These are phyloP conservation scores for Neurospora sp. DNA, from an alignment of 495 filamentous ascomycete genomes.

Conservation along the genomic window DNA sequence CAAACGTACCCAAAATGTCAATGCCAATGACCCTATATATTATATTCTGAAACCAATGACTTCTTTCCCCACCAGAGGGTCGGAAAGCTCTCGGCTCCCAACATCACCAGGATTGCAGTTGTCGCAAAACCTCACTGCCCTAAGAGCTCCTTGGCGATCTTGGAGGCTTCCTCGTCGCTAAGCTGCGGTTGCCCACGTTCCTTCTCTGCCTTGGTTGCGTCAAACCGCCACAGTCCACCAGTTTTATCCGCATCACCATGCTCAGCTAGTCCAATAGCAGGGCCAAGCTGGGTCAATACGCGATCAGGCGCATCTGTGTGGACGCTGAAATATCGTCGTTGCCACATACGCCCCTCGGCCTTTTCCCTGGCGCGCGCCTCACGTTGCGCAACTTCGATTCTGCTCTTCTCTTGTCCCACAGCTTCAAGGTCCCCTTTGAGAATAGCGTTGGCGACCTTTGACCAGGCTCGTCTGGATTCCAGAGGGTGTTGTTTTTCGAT, in stretches of 20 bases:
- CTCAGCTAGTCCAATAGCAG: constrained; percentile 38
- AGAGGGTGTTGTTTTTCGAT: constrained; percentile 75
- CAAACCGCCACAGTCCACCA: constrained; percentile 81
- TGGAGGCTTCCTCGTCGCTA: constrained; percentile 27
- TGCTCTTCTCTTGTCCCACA: constrained; percentile 65
- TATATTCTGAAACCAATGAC: background rate
- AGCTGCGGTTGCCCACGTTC: constrained; percentile 24
- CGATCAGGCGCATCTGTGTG: constrained; percentile 38
- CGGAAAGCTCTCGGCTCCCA: background rate
- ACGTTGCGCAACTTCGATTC: constrained; percentile 86
- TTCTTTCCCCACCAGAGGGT: background rate
- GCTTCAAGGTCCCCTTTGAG: constrained; percentile 71
- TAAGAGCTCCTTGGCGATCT: constrained; percentile 29
- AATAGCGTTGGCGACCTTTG: constrained; percentile 71
- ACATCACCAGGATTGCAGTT: background rate
- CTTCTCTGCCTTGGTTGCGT: constrained; percentile 49
- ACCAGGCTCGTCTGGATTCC: constrained; percentile 84
- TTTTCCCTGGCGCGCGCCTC: constrained; percentile 74
- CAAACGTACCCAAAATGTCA: background rate
- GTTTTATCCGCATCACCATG: constrained; percentile 72
- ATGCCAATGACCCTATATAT: background rate
- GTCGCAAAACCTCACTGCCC: constrained; percentile 24
- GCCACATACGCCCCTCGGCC: constrained; percentile 68
- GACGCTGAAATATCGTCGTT: constrained; percentile 70
- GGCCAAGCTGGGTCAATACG: constrained; percentile 48